Evolutionary conservation across 495 filamentous ascomycete species (phyloP).

Genomic region (Hamigera avellanea): DNA sequence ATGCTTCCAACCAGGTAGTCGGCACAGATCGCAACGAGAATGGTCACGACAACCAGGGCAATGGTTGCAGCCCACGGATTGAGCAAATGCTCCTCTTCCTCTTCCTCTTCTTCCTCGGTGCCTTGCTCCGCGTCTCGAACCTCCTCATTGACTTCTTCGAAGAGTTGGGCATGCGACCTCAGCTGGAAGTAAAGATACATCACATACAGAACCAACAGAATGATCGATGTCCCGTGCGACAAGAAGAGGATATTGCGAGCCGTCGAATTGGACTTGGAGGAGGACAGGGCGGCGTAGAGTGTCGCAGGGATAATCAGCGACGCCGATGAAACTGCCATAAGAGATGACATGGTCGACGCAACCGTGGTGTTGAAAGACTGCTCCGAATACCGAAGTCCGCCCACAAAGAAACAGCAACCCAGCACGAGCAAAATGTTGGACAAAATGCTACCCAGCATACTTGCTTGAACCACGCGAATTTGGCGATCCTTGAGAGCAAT

Average conservation of each 20-base stretch:
- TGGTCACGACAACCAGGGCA: constrained; percentile 64
- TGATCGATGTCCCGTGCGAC: constrained; percentile 83
- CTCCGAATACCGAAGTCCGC: constrained; percentile 56
- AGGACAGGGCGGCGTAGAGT: constrained; percentile 49
- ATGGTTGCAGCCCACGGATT: constrained; percentile 59
- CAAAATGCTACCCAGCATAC: constrained; percentile 94
- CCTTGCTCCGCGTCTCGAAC: constrained; percentile 18
- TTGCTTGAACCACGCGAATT: constrained; percentile 91
- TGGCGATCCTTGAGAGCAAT: constrained; percentile 76
- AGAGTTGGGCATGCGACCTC: constrained; percentile 65
- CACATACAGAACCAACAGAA: constrained; percentile 78
- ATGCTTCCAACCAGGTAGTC: constrained; percentile 92
- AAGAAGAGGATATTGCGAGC: constrained; percentile 59
- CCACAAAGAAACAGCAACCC: constrained; percentile 92
- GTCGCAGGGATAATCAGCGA: constrained; percentile 88
- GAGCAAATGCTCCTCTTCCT: constrained; percentile 49
- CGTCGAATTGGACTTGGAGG: constrained; percentile 10
- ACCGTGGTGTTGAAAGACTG: constrained; percentile 78
- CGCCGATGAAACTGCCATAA: constrained; percentile 86
- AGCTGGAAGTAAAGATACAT: constrained; percentile 91
- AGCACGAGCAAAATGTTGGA: constrained; percentile 93
- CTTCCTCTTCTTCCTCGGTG: constrained; percentile 26
- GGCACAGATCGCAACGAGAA: constrained; percentile 81
- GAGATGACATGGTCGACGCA: constrained; percentile 88
- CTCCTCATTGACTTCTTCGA: constrained; percentile 50